Evolutionary conservation across 2,329 filamentous ascomycete species (phyloP), one percentile per base, ranked within the genome.

Genomic region (Incumbomyces lentus): DNA sequence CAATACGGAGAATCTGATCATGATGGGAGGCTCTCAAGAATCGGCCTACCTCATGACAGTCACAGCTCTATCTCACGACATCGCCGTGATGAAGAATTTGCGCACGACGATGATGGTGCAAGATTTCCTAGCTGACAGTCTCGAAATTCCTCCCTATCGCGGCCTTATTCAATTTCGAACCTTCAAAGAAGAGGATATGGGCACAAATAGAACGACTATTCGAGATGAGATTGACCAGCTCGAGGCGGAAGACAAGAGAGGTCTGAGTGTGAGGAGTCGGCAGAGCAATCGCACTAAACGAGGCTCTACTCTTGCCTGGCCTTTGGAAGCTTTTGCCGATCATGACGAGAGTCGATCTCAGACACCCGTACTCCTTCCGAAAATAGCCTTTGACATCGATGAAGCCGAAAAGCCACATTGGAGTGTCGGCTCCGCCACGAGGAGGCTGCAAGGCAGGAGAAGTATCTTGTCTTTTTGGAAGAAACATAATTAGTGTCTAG

Each of bases 21-120:
- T 86, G 46, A 82, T 90, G 50, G 84, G 78, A 1, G 84, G 81
- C 31, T 81, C 79, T 4, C 83, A 86, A 52, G 82, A 88, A 42
- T 83, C 86, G 2, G 84, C 86, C 16, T 95, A 95, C 60, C 75
- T 81, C 49, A 70, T 94, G 58, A 82, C 78, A 30, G 76, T 95
- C 49, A 81, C 76, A 31, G 81, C 86, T 1, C 70, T 92, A 8
- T 73, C 83, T 1, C 72, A 72, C 10, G 75, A 86, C 53, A 68
- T 92, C 48, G 80, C 82, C 50, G 78, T 84, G 0, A 75, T 79
- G 2, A 86, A 79, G 44, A 95, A 95, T 67, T 84, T 84, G 61
- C 79, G 86, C 52, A 92, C 90, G 62, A 79, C 86, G 1, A 73
- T 75, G n/a, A 66, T 93, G 14, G 75, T 93, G 2, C 85, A 92